A percentile compares a stretch with the other conserved stretches of the same genome.
These are phyloP conservation scores for Macrophomina tecta DNA, from an alignment of 2,329 filamentous ascomycete species.

Conservation along the genomic window DNA sequence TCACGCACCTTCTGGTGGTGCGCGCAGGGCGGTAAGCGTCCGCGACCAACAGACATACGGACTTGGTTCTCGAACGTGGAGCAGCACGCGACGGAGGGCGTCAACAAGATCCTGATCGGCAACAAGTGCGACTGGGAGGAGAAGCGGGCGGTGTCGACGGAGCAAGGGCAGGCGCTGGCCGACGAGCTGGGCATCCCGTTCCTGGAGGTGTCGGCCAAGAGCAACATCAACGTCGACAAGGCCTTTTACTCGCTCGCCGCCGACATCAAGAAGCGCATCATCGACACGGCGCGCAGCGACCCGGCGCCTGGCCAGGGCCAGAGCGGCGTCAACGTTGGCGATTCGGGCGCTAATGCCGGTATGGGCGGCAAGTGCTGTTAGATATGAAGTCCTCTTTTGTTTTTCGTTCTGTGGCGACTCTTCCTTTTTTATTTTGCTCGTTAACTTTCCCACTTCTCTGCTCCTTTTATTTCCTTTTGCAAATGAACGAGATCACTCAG, in stretches of 20 bases:
- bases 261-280: conserved; percentile 98
- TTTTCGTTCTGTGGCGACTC: neutral
- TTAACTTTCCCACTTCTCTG: neutral
- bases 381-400: conserved; percentile 6
- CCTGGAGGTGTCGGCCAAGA: conserved; percentile 97
- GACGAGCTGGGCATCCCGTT: conserved; percentile 97
- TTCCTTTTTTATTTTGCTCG: neutral
- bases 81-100: conserved; percentile 96
- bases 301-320: conserved; percentile 54
- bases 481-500: conserved; percentile 14
- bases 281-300: conserved; percentile 86
- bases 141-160: conserved; percentile 91
- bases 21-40: neutral
- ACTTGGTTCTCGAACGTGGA: conserved; percentile 99
- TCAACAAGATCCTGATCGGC: conserved; percentile 99
- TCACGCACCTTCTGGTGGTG: neutral
- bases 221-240: conserved; percentile 99
- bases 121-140: conserved; percentile 99
- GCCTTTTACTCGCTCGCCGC: conserved; percentile 94
- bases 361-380: conserved; percentile 50
- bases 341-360: conserved; percentile 36
- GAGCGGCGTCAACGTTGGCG: conserved; percentile 42
- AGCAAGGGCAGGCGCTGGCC: conserved; percentile 90
- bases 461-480: conserved; percentile 3
- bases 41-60: conserved; percentile 77